Evolutionary conservation across 2,329 filamentous ascomycete species (phyloP), one percentile per base, ranked within the genome.

Genomic region (Incumbomyces lentus): DNA sequence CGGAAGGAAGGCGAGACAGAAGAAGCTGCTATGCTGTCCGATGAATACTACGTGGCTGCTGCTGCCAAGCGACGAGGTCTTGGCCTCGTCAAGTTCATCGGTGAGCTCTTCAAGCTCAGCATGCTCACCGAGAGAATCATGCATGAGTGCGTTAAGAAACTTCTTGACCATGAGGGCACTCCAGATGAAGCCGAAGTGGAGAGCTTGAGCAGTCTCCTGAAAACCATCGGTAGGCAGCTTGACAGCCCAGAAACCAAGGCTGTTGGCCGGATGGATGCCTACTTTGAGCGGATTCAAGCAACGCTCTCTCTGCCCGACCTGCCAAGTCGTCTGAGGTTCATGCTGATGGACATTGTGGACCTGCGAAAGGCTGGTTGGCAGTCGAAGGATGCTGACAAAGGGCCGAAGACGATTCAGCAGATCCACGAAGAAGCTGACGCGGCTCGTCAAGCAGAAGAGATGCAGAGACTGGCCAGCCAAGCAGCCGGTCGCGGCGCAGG

Each of bases 71-170:
- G 92, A 69, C 85, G 88, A 67, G 92, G 92, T 70, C 84, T 98
- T 54, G 92, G 92, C 82, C 79, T 98, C 17, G 90, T 98, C 54
- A 90, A 95, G 69, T 98, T 98, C 71, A 98, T 98, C 62, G 92
- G 92, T 72, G 92, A 98, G 70, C 79, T 98, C 38, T 98, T 94
- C 79, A 98, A 96, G 75, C 81, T 98, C 51, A 82, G 84, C 64
- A 98, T 98, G 92, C 78, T 98, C 66, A 98, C 92, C 51, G 86
- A 95, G 67, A 86, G 90, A 65, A 98, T 98, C 69, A 98, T 98
- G 92, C 90, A 98, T 72, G 87, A 95, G 68, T 98, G 92, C 76
- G 88, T 98, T 22, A 83, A 88, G 71, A 95, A 94, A 69, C 78
- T 98, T 53, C 86, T 98, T 56, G 90, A 98, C 69, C 96, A 93